Conservation (phyloP, 176 grass and related monocot species). For the Pontederia paniculata region DNA sequence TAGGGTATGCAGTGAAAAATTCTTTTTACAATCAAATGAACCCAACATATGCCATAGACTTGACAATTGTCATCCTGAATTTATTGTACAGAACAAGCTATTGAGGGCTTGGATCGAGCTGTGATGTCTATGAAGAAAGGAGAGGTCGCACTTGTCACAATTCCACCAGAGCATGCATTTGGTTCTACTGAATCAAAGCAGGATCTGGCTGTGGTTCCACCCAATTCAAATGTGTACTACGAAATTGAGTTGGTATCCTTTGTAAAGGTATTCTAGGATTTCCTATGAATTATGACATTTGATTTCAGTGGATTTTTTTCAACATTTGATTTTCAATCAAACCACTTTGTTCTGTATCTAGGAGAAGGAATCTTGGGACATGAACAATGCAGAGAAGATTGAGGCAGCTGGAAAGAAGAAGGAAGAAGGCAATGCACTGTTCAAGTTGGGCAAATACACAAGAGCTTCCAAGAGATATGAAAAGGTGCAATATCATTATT, state of each 20-base stretch:
- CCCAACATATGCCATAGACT: neutral
- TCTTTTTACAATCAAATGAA: neutral
- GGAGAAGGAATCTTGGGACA: conserved; percentile 96
- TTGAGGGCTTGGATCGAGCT: conserved; percentile 76
- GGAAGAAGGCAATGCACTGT: conserved; percentile 78
- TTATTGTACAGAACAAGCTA: conserved; percentile 48
- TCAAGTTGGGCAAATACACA: conserved; percentile 64
- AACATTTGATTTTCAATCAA: neutral
- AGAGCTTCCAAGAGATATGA: conserved; percentile 86
- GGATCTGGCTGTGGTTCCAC: conserved; percentile 67
- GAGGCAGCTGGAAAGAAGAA: conserved; percentile 77
- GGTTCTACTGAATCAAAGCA: conserved; percentile 60
- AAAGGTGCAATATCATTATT: conserved; percentile 31
- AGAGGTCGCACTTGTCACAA: conserved; percentile 78
- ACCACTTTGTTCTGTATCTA: conserved; percentile 23
- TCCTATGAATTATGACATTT: neutral
- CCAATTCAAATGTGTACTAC: conserved; percentile 65
- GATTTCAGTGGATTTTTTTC: too few relatives aligned
- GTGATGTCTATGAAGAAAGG: conserved; percentile 96
- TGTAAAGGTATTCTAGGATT: conserved; percentile 41
- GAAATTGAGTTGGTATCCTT: conserved; percentile 96
- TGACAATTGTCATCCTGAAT: neutral
- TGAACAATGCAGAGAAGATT: conserved; percentile 88
- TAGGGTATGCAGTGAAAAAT: neutral
- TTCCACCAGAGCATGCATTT: conserved; percentile 81